A percentile compares a stretch with the other conserved stretches of the same genome.
These are phyloP conservation scores for Entamoeba moshkovskii DNA, from an alignment of 208 protist genomes.

Conservation along the genomic window DNA sequence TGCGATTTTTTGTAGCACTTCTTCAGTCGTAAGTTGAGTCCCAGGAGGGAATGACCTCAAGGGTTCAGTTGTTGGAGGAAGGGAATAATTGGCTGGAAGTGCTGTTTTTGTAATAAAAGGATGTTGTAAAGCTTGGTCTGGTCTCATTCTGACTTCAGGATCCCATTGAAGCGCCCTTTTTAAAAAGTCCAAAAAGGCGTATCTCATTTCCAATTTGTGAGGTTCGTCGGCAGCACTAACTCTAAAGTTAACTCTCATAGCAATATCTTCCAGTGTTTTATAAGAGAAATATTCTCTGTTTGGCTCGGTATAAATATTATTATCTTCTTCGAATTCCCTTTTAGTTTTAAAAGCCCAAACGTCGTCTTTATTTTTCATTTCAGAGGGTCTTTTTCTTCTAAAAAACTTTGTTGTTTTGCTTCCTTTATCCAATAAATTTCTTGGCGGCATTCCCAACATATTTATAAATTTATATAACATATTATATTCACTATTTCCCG, in stretches of 20 bases:
- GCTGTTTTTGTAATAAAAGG: slow-evolving; percentile 22
- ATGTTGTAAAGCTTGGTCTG: slow-evolving; percentile 26
- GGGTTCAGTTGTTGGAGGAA: background rate
- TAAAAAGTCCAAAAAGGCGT: slow-evolving; percentile 25
- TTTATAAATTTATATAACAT: background rate
- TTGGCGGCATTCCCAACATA: background rate
- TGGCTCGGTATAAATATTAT: background rate
- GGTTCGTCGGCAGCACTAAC: background rate
- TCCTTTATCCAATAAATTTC: background rate
- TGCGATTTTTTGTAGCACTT: background rate
- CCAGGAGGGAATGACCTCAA: background rate
- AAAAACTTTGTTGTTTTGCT: background rate
- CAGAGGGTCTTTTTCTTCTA: background rate
- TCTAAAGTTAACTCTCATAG: background rate
- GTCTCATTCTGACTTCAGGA: slow-evolving; percentile 29
- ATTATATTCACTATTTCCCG: slow-evolving; percentile 63
- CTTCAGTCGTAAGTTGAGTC: background rate
- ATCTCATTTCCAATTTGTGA: background rate
- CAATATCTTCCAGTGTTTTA: background rate
- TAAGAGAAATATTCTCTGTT: background rate
- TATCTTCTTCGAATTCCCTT: background rate
- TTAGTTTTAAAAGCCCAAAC: background rate
- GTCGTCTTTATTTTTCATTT: slow-evolving; percentile 1
- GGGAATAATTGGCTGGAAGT: background rate
- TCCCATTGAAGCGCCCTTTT: slow-evolving; percentile 18